Conservation (phyloP, 1,139 yeast genomes). For the Yamadazyma diospyri region DNA sequence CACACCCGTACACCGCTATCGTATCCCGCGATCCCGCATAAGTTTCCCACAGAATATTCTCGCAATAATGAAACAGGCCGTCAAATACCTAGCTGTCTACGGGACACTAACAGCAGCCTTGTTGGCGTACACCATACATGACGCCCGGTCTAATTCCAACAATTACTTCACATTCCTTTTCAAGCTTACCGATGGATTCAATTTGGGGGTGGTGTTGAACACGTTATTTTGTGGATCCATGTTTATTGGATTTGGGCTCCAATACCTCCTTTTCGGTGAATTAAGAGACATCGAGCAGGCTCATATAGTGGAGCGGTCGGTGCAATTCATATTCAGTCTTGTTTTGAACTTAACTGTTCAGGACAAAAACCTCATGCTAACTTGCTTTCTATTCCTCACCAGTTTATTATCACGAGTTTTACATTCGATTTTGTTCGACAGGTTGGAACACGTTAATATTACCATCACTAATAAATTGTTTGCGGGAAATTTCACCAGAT, state of each 20-base stretch:
- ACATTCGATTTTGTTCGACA: constrained; percentile 69
- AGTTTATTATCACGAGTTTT: constrained; percentile 61
- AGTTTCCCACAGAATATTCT: no score
- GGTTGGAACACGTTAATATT: constrained; percentile 54
- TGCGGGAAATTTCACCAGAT: constrained; percentile 26
- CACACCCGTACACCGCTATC: no score
- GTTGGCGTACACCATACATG: constrained; percentile 25
- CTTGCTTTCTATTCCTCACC: constrained; percentile 38
- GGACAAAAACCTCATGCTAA: constrained; percentile 47
- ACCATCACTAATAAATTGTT: constrained; percentile 27
- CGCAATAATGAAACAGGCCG: neutral
- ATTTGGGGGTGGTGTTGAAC: constrained; percentile 31
- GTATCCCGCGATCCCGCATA: no score
- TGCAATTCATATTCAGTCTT: constrained; percentile 55
- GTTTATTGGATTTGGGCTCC: constrained; percentile 41
- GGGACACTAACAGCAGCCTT: constrained; percentile 21
- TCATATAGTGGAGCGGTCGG: constrained; percentile 66
- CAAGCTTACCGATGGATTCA: constrained; percentile 34
- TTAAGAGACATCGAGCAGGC: constrained; percentile 74
- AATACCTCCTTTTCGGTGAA: constrained; percentile 65
- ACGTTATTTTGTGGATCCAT: constrained; percentile 33
- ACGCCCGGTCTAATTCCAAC: constrained; percentile 24
- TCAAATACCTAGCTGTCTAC: constrained; percentile 25
- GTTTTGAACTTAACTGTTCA: constrained; percentile 58
- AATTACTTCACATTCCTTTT: constrained; percentile 27